Percentiles rank a stretch among this genome's conserved stretches.
These are phyloP conservation scores for Stagonosporopsis tanaceti DNA, from an alignment of 2,329 filamentous ascomycete genomes.

Conservation along the genomic window DNA sequence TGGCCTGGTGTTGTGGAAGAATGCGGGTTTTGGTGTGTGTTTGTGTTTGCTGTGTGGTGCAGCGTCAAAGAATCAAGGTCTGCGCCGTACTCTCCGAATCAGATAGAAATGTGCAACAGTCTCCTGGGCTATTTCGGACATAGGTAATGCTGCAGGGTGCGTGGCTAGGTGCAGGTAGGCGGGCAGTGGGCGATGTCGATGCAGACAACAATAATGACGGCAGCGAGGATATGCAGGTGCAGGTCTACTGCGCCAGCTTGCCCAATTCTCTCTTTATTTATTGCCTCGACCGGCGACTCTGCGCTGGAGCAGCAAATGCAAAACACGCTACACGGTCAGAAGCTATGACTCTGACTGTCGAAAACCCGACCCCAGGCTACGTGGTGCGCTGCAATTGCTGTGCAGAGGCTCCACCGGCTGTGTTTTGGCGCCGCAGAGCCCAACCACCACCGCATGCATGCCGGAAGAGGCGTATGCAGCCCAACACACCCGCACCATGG, in stretches of 20 bases:
- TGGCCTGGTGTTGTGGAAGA: slow-evolving; percentile 15
- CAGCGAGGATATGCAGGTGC: slow-evolving; percentile 15
- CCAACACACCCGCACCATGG: slow-evolving; percentile 23
- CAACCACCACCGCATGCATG: slow-evolving; percentile 25
- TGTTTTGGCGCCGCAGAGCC: slow-evolving; percentile 21
- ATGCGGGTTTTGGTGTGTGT: slow-evolving; percentile 9
- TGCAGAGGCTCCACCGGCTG: slow-evolving; percentile 5
- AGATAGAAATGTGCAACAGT: slow-evolving; percentile 39
- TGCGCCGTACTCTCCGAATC: slow-evolving; percentile 48
- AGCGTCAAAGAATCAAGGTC: slow-evolving; percentile 24
- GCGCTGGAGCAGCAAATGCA: slow-evolving; percentile 1
- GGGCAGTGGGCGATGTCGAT: slow-evolving; percentile 28
- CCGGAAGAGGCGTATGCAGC: slow-evolving; percentile 29
- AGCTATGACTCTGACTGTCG: slow-evolving; percentile 8
- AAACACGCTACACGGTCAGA: slow-evolving; percentile 7
- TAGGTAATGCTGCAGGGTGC: slow-evolving; percentile 26
- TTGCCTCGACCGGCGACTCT: slow-evolving; percentile 12
- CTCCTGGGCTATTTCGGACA: slow-evolving; percentile 42
- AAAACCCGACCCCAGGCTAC: slow-evolving; percentile 19
- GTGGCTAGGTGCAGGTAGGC: slow-evolving; percentile 12
- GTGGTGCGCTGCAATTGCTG: slow-evolving; percentile 29
- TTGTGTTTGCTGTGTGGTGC: neutral
- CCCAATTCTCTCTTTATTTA: slow-evolving; percentile 16
- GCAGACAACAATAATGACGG: slow-evolving; percentile 15
- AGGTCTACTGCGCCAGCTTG: slow-evolving; percentile 12